Percentiles rank a stretch among this genome's conserved stretches.
Conservation (phyloP, 2,329 filamentous ascomycete genomes). For the Pseudogymnoascus sp. region DNA sequence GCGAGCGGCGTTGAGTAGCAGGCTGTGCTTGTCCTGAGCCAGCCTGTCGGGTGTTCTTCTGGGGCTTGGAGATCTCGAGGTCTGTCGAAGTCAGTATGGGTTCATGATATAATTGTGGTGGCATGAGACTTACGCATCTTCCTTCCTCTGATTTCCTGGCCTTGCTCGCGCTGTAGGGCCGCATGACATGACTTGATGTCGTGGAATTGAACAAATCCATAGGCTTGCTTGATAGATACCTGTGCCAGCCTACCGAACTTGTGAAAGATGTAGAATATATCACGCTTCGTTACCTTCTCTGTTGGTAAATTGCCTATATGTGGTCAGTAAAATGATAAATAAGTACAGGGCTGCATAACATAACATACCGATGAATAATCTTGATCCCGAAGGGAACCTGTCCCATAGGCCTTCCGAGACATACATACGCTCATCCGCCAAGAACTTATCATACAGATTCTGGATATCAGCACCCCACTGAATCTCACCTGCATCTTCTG, state of each 20-base stretch:
- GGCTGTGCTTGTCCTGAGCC: slow-evolving; percentile 13
- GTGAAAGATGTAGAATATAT: slow-evolving; percentile 87
- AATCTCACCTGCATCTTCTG: slow-evolving; percentile 25
- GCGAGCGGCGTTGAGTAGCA: slow-evolving; percentile 41
- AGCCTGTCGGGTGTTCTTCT: slow-evolving; percentile 64
- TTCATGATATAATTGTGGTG: slow-evolving; percentile 2
- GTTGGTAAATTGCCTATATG: slow-evolving; percentile 75
- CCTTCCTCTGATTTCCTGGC: slow-evolving; percentile 72
- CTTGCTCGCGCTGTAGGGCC: slow-evolving; percentile 72
- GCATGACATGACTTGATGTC: slow-evolving; percentile 62
- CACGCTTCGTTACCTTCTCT: slow-evolving; percentile 85
- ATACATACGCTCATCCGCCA: slow-evolving; percentile 64
- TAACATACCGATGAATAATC: slow-evolving; percentile 73
- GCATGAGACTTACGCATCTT: slow-evolving; percentile 68
- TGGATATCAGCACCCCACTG: slow-evolving; percentile 44
- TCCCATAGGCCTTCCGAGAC: slow-evolving; percentile 76
- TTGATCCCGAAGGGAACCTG: slow-evolving; percentile 65
- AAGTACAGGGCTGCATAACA: slow-evolving; percentile 22
- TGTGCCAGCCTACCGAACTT: slow-evolving; percentile 80
- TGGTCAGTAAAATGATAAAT: background rate
- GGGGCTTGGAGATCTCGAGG: slow-evolving; percentile 80
- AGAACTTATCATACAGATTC: slow-evolving; percentile 62
- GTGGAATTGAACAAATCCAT: slow-evolving; percentile 93
- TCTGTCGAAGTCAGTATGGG: slow-evolving; percentile 44
- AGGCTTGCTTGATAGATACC: slow-evolving; percentile 92